phyloP scores from a whole-genome alignment of 2,329 filamentous ascomycete species.

The Ascochyta fabae region DNA sequence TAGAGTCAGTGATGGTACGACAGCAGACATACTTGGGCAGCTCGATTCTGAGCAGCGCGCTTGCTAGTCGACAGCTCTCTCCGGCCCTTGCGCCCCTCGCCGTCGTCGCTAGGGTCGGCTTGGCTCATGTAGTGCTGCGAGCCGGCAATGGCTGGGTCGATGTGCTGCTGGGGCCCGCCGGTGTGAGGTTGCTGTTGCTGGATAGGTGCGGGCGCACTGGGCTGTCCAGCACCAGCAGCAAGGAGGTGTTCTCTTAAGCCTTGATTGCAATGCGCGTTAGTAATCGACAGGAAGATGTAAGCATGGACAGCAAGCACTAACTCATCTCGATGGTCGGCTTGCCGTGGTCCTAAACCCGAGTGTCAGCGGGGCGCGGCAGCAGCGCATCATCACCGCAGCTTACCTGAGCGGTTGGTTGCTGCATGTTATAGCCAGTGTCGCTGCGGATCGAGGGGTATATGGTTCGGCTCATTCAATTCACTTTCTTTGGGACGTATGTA shows the following conservation, averaged over 20 bases:
- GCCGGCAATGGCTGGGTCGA: conserved; percentile 65
- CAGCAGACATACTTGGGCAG: conserved; percentile 76
- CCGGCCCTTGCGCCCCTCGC: conserved; percentile 69
- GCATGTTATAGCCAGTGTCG: conserved; percentile 43
- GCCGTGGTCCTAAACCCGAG: conserved; percentile 36
- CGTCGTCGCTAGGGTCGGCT: conserved; percentile 55
- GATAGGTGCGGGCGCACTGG: conserved; percentile 29
- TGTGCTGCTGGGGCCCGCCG: conserved; percentile 59
- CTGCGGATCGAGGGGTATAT: conserved; percentile 46
- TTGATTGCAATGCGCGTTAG: conserved; percentile 46
- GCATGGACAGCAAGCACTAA: conserved; percentile 37
- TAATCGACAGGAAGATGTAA: conserved; percentile 31
- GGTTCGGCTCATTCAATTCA: conserved; percentile 33
- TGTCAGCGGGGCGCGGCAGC: conserved; percentile 34
- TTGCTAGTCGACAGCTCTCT: conserved; percentile 94
- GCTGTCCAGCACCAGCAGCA: conserved; percentile 57
- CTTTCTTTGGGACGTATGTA: not conserved
- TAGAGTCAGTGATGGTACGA: conserved; percentile 15
- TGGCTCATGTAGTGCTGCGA: conserved; percentile 56
- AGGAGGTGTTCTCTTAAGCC: conserved; percentile 70
- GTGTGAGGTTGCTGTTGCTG: conserved; percentile 44
- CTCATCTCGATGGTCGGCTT: conserved; percentile 53
- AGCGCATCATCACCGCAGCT: conserved; percentile 43
- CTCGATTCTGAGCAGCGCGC: conserved; percentile 93
- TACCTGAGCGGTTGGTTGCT: conserved; percentile 60